A percentile compares a stretch with the other conserved stretches of the same genome.
Evolutionary conservation across 139 green algal genomes (phyloP).

Genomic region (Dunaliella primolecta): DNA sequence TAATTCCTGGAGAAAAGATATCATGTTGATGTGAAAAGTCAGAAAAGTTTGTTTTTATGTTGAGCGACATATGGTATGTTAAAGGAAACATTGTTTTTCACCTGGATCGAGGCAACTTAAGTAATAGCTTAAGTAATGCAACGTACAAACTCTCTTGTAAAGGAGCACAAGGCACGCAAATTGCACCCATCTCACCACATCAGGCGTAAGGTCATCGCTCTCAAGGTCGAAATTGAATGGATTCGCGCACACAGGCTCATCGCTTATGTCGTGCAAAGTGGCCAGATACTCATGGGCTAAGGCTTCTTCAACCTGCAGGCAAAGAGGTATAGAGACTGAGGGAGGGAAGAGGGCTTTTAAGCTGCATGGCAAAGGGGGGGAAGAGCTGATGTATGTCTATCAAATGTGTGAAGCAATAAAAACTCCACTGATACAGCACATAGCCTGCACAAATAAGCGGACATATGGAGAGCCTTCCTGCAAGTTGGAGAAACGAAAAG

Average conservation of each 20-base stretch:
- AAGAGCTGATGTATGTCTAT: no score
- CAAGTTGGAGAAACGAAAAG: no score
- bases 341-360: no score
- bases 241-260: conserved; percentile 61
- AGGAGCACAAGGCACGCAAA: not conserved
- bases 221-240: conserved; percentile 54
- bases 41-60: not conserved
- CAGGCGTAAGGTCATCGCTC: conserved; percentile 25
- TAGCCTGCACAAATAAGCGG: no score
- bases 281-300: conserved; percentile 85
- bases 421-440: no score
- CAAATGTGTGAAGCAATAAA: no score
- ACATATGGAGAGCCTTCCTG: no score
- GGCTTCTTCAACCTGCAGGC: conserved; percentile 42
- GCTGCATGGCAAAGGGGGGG: no score
- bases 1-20: no score
- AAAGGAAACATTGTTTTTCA: not conserved
- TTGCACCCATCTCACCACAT: conserved; percentile 15
- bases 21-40: not conserved
- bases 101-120: not conserved
- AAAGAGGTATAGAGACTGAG: no score
- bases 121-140: no score
- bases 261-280: conserved; percentile 68
- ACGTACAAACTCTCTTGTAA: no score
- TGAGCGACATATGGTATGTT: not conserved